Evolutionary conservation across 78 protist species (phyloP).

Genomic region (Guillardia theta): DNA sequence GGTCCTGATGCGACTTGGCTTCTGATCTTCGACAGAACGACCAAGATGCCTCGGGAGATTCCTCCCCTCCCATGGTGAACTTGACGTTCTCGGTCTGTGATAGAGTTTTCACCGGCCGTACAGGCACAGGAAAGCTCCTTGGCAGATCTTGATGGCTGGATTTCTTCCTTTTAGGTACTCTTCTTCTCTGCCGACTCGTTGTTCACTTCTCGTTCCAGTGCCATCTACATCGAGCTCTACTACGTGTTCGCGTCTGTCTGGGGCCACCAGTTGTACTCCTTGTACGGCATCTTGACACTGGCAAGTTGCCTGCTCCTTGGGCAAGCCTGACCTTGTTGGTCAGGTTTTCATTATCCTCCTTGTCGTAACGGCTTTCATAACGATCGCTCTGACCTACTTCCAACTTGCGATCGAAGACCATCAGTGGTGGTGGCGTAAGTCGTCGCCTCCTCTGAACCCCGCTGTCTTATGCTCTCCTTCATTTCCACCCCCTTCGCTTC

Average conservation of each 20-base stretch:
- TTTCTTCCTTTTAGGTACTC: slow-evolving; percentile 86
- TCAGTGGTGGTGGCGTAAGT: background rate
- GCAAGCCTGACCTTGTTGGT: slow-evolving; percentile 55
- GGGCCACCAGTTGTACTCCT: slow-evolving; percentile 67
- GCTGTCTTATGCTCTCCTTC: slow-evolving; percentile 49
- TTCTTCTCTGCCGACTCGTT: background rate
- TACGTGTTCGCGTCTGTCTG: slow-evolving; percentile 89
- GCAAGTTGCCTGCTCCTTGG: background rate
- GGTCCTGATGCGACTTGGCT: too few species aligned
- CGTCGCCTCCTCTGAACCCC: slow-evolving; percentile 91
- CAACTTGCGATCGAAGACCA: slow-evolving; percentile 65
- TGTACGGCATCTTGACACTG: slow-evolving; percentile 59
- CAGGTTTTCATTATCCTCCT: slow-evolving; percentile 82
- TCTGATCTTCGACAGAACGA: too few species aligned
- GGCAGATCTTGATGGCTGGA: slow-evolving; percentile 86
- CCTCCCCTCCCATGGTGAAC: background rate
- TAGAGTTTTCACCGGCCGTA: too few species aligned
- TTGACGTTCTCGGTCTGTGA: too few species aligned
- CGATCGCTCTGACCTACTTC: slow-evolving; percentile 93
- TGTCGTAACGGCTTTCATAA: slow-evolving; percentile 91
- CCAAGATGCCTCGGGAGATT: slow-evolving; percentile 27
- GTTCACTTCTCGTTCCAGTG: slow-evolving; percentile 37
- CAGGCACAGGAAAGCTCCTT: slow-evolving; percentile 56
- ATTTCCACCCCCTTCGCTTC: background rate
- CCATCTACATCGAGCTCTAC: slow-evolving; percentile 95